Evolutionary conservation across 2,329 filamentous ascomycete species (phyloP), one percentile per base, ranked within the genome.

Genomic region (Parascedosporium putredinis): DNA sequence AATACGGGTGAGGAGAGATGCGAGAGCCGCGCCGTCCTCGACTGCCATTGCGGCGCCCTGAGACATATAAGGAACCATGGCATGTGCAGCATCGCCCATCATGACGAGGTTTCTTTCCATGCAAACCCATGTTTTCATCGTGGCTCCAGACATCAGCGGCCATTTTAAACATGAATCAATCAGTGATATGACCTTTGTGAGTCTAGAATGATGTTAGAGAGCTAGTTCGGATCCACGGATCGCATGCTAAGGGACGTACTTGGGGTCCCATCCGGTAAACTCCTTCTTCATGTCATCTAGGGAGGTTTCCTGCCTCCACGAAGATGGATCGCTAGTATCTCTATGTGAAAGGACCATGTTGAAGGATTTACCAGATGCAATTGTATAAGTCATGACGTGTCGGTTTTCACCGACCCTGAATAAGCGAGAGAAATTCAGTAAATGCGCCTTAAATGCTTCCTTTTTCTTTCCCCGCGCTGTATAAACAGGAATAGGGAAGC

Each of bases 371-470:
- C 68, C 67, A 1, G 58, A 59, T 1, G 67, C 61, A 8, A 74
- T 74, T 4, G 59, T 60, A 52, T 71, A 71, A 0, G 68, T 66
- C 67, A 74, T 73, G 10, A 70, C 67, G 51, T 73, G 70, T 1
- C 67, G 55, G 16, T 64, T 56, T 20, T 67, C 58, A 4, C 68
- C 68, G 31, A 72, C 64, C 67, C 66, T 68, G 29, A 6, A n/a
- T n/a, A n/a, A n/a, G n/a, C n/a, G n/a, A n/a, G n/a, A n/a, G n/a
- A n/a, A n/a, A 7, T 31, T 31, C 12, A 12, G 12, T 12, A 31
- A 12, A 31, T 31, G 6, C 12, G 12, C 7, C 27, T 31, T 31
- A 31, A 31, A 7, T 31, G 6, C 27, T 12, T 12, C 27, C 27
- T 31, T 31, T 12, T 31, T 18, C n/a, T n/a, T n/a, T n/a, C n/a